These are phyloP conservation scores for Dothidotthia symphoricarpi DNA, from an alignment of 2,329 filamentous ascomycete species.

Conservation along the genomic window DNA sequence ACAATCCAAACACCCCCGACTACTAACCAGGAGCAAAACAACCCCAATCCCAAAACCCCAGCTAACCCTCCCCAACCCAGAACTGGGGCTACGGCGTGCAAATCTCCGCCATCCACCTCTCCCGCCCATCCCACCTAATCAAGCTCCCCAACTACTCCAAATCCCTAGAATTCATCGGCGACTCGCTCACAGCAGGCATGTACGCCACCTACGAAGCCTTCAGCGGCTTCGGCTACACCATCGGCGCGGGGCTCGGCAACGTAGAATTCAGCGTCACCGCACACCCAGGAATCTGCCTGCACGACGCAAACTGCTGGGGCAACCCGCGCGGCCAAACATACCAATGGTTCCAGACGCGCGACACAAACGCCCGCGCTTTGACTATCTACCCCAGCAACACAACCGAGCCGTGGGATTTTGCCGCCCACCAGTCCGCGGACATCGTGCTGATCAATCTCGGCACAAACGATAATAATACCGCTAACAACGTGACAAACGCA, in stretches of 20 bases:
- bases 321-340: conserved; percentile 45
- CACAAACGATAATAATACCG: conserved; percentile 48
- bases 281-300: conserved; percentile 59
- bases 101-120: conserved; percentile 54
- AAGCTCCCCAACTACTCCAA: conserved; percentile 40
- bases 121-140: conserved; percentile 47
- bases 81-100: conserved; percentile 63
- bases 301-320: conserved; percentile 58
- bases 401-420: conserved; percentile 38
- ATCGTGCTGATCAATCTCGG: conserved; percentile 50
- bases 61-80: background rate
- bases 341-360: conserved; percentile 59
- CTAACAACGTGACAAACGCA: conserved; percentile 42
- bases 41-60: background rate
- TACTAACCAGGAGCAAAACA: no score
- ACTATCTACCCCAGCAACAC: conserved; percentile 36
- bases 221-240: conserved; percentile 56
- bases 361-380: conserved; percentile 51
- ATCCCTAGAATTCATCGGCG: conserved; percentile 48
- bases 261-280: conserved; percentile 60
- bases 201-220: conserved; percentile 60
- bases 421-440: conserved; percentile 37
- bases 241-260: conserved; percentile 57
- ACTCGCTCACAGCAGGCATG: conserved; percentile 55
- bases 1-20: no score